Conservation (phyloP, 2,329 filamentous ascomycete genomes). For the Aspergillus novofumigatus region DNA sequence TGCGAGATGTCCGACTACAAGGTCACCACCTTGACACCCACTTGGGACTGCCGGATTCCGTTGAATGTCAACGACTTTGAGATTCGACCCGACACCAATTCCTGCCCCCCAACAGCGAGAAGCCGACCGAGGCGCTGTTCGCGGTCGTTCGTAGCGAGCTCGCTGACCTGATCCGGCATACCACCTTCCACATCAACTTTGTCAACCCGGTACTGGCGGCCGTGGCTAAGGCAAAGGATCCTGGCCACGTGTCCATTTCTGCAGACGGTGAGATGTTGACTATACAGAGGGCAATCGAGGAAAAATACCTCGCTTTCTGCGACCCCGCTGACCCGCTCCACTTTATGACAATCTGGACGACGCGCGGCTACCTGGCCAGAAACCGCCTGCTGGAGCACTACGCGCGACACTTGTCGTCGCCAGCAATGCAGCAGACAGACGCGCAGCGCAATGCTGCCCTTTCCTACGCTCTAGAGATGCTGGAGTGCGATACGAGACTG, state of each 20-base stretch:
- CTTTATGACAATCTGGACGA: conserved; percentile 46
- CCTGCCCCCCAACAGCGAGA: conserved; percentile 23
- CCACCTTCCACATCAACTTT: conserved; percentile 44
- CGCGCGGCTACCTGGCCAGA: conserved; percentile 46
- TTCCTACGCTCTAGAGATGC: conserved; percentile 31
- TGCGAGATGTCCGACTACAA: conserved; percentile 60
- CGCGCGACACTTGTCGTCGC: conserved; percentile 20
- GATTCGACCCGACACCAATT: conserved; percentile 37
- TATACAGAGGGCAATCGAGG: conserved; percentile 43
- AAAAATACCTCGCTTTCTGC: conserved; percentile 43
- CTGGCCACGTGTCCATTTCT: too few relatives aligned
- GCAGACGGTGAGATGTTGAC: too few relatives aligned
- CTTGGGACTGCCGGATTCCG: conserved; percentile 43
- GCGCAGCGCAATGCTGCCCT: conserved; percentile 28
- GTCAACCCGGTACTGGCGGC: conserved; percentile 37
- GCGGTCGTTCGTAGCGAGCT: conserved; percentile 43
- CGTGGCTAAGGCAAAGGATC: too few relatives aligned
- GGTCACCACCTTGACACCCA: conserved; percentile 33
- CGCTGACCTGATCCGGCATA: conserved; percentile 38
- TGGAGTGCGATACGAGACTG: conserved; percentile 47
- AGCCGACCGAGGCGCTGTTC: conserved; percentile 42
- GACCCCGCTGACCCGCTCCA: conserved; percentile 42
- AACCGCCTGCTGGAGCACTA: conserved; percentile 49
- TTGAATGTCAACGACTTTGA: conserved; percentile 43
- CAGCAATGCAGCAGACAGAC: conserved; percentile 21